Evolutionary conservation across 2,329 filamentous ascomycete genomes (phyloP), one percentile per base, ranked within the genome.

Genomic region (Claviceps quebecensis): DNA sequence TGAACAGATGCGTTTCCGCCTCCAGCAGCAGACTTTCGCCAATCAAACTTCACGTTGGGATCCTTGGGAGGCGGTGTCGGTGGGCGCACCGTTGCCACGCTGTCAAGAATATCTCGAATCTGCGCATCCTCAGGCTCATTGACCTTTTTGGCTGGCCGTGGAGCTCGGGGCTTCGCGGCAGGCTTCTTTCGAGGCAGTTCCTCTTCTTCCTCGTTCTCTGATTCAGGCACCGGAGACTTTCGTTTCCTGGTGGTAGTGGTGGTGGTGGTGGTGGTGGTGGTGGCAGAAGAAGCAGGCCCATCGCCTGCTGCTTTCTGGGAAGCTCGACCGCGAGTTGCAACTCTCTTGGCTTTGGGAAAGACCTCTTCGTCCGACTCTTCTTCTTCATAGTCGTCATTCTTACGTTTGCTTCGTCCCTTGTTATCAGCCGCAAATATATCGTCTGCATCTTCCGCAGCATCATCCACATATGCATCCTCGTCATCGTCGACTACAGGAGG

Each of bases 401-500:
- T 84, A 47, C 78, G 74, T 63, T 81, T 87, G 52, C 76, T 80
- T 45, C 77, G 71, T 47, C 76, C 77, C 62, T 81, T 84, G 37
- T 76, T 77, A 56, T 87, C 81, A 4, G 84, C 83, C 14, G 83
- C 85, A 65, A 90, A 90, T 19, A 95, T 89, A 59, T 95, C 90
- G n/a, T 79, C 84, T 3, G 78, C 83, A 45, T 87, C 80, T 6
- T 77, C 74, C 38, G 85, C 82, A 37, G 82, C 83, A 50, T 86
- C 84, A 19, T 87, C 78, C 57, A 84, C 67, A 53, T 77, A 79
- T 5, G 72, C 75, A 59, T 79, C 41, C 37, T 45, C 75, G 53
- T 80, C 76, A 38, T 78, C 73, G 38, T 77, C 65, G 4, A 61
- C 56, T 23, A 63, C 60, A 51, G 69, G 61, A 47, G 73, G 69